Percentiles rank a stretch among this genome's conserved stretches.
Evolutionary conservation across 441 rosid species (phyloP).

Genomic region (Raphanus hybrid): DNA sequence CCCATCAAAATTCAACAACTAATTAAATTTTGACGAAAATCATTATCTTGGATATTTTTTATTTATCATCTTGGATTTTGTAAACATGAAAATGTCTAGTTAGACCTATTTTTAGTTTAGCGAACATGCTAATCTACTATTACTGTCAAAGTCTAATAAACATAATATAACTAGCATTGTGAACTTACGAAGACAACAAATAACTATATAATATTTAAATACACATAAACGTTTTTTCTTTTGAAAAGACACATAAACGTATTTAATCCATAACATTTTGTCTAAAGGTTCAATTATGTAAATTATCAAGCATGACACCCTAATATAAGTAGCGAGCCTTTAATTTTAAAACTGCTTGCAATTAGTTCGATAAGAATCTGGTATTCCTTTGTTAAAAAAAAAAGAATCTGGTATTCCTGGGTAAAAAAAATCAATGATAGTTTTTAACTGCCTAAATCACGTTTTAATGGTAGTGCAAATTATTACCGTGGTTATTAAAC

Average conservation of each 20-base stretch:
- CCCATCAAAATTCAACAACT: background rate
- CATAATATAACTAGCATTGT: conserved; percentile 6
- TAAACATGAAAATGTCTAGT: background rate
- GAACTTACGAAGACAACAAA: conserved; percentile 12
- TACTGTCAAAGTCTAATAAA: conserved; percentile 8
- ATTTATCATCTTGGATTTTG: background rate
- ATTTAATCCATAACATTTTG: background rate
- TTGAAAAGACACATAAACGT: background rate
- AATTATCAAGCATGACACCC: conserved; percentile 5
- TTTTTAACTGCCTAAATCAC: too few relatives aligned
- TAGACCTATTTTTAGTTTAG: background rate
- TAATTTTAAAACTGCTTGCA: background rate
- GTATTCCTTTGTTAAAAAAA: too few relatives aligned
- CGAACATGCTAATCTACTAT: conserved; percentile 41
- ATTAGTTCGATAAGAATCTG: background rate
- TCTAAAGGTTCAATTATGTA: background rate
- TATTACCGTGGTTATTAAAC: background rate
- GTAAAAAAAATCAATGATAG: background rate
- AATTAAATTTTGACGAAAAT: background rate
- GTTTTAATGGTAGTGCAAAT: background rate
- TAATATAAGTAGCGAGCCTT: background rate
- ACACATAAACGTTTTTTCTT: background rate
- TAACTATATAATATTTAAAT: background rate
- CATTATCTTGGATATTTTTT: background rate
- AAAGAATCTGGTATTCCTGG: background rate